Base-by-base conservation (phyloP, 306 rosid species). In the Cucumis sativus region DNA sequence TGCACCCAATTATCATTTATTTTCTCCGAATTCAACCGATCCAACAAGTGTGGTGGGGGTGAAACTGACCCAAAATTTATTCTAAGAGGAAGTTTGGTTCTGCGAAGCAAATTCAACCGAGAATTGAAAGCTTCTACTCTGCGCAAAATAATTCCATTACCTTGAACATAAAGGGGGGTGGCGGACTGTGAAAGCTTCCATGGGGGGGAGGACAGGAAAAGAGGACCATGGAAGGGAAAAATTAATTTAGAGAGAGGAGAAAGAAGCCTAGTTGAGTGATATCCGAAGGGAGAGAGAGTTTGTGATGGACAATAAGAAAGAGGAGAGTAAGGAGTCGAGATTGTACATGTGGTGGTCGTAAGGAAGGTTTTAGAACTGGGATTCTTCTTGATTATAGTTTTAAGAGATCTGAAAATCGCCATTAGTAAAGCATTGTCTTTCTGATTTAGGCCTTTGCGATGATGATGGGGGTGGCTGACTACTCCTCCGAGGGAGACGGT, bases 151-250 rank as follows among this genome's bases (percentile, higher is more conserved):
- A 86, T 84, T 58, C 68, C 86, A 79, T 95, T 90, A 18, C 83
- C 80, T 0, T 33, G 91, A 12, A 85, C 75, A 79, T 88, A 80
- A 40, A 94, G 89, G 58, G 96, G 97, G 4, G 98, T 90, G 51
- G 98, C 94, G 78, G 98, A 89, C 79, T 94, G 96, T 16, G 92
- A 92, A 59, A 94, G 95, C 83, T 92, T 94, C 96, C 98, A 94
- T 0, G 96, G 98, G 1, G 96, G 97, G 9, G 58, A 84, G 62
- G 86, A 83, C 30, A 94, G 89, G 83, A 94, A 91, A 74, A 91
- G 96, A 43, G 96, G 98, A 1, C 95, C 91, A 10, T 83, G 91
- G 30, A 81, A 72, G 12, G 86, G 86, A 1, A 71, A 18, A 41
- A 85, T 45, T 86, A 88, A 89, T 40, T 78, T 84, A 75, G 91